Base-by-base conservation (phyloP, 805 yeast genomes). In the Nakazawaea populi region DNA sequence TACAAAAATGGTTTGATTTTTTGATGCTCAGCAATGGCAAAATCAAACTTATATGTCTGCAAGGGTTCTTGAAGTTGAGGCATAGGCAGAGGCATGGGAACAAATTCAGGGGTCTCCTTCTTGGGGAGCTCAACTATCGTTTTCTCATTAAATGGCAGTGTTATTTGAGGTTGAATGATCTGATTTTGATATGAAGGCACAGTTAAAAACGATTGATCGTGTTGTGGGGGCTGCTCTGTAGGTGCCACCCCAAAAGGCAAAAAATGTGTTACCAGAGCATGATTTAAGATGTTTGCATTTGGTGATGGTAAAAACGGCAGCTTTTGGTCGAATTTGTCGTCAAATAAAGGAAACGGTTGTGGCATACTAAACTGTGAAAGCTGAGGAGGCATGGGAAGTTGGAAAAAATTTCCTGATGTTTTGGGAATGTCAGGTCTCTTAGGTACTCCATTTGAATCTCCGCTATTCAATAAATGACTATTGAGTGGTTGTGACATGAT, bases 351-450 rank as follows among this genome's bases (percentile, higher is more conserved):
- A n/a, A 42, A 42, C 29, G 46, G 46, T 34, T 18, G 49, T 40
- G 41, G 50, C 27, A 42, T 14, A 32, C 18, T 34, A 18, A 29
- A 43, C 11, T 43, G 46, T 14, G 46, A 32, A 32, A 43, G 46
- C 32, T 43, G 46, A 10, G 18, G 40, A 14, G 51, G 51, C 31
- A 34, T 12, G 12, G 51, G 51, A 4, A 48, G 30, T 24, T 48
- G 47, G 35, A 48, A 29, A 37, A 48, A 48, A 38, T 31, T 42
- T 12, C 44, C 37, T 11, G 51, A 42, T 28, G 51, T 40, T 32
- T 36, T 18, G 11, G 46, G 52, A 55, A 48, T 48, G 10, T 42
- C 54, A 37, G 49, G 44, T 30, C 42, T 42, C 9, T 44, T 50
- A 39, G 14, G 49, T 14, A 43, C 14, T 35, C 44, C 48, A 10